Percentiles rank a stretch among this genome's conserved stretches.
Evolutionary conservation across 83 land plant genomes (phyloP).

Genomic region (Picea abies): DNA sequence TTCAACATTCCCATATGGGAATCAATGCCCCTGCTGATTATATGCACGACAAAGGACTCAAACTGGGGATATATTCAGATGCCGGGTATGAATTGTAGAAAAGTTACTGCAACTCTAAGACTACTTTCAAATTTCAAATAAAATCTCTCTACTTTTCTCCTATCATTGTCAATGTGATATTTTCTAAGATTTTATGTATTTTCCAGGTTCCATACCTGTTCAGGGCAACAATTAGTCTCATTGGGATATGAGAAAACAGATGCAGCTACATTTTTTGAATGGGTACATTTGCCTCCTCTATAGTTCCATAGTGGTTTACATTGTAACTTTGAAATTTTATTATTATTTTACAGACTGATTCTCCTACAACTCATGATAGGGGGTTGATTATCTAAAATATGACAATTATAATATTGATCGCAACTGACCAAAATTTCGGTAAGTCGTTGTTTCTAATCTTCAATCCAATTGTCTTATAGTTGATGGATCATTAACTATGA

Average conservation of each 20-base stretch:
- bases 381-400: conserved; percentile 32
- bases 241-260: conserved; percentile 17
- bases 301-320: too few species aligned
- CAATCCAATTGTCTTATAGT: neutral
- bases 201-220: conserved; percentile 6
- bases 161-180: neutral
- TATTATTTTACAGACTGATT: too few species aligned
- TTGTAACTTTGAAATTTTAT: too few species aligned
- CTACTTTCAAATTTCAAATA: neutral
- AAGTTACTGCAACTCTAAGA: too few species aligned
- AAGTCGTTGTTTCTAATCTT: neutral
- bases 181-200: neutral
- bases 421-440: conserved; percentile 49
- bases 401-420: conserved; percentile 25
- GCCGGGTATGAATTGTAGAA: conserved; percentile 1
- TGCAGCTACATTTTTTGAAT: conserved; percentile 26
- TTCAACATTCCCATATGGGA: conserved; percentile 17
- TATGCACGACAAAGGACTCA: conserved; percentile 17
- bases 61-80: conserved; percentile 18
- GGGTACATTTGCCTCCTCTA: conserved; percentile 11
- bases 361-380: neutral
- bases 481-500: too few species aligned
- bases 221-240: conserved; percentile 1
- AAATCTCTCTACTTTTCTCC: neutral
- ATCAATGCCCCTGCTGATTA: conserved; percentile 15